phyloP scores from a whole-genome alignment of 768 basidiomycete species.

The Sporobolomyces roseus region DNA sequence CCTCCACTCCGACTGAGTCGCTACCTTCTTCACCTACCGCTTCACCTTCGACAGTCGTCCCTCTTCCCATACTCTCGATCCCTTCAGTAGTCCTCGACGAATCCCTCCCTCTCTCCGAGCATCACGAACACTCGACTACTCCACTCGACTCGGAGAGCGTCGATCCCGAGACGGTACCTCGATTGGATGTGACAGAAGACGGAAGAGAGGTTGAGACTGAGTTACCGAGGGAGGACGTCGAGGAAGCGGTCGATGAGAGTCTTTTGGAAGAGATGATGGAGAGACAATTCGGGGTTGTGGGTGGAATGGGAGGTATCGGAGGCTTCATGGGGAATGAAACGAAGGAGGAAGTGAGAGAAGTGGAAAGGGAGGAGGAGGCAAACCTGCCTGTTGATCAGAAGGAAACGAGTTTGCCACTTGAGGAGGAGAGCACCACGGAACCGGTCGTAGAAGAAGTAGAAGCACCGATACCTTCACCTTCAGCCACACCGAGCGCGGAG shows the following conservation, averaged over 20 bases:
- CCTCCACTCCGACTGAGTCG: too few species aligned
- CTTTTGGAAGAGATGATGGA: constrained; percentile 19
- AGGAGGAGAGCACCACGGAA: neutral
- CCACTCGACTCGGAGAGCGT: neutral
- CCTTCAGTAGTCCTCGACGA: too few species aligned
- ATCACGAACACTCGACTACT: neutral
- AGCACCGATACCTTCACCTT: neutral
- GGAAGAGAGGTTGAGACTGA: neutral
- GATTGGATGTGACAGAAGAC: constrained; percentile 1
- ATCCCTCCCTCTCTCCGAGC: too few species aligned
- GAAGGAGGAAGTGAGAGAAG: too few species aligned
- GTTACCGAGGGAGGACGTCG: too few species aligned
- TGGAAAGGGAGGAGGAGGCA: too few species aligned
- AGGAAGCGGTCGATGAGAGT: neutral
- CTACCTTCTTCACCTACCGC: too few species aligned
- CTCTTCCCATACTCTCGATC: too few species aligned
- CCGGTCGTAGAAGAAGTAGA: neutral
- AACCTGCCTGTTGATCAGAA: too few species aligned
- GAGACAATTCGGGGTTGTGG: neutral
- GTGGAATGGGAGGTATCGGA: neutral
- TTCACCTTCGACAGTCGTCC: neutral
- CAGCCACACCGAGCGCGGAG: neutral
- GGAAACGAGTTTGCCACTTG: neutral
- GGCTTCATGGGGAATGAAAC: neutral
- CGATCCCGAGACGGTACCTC: neutral